Evolutionary conservation across 1,284 basidiomycete species (phyloP).

Genomic region (Ganoderma multipileum): DNA sequence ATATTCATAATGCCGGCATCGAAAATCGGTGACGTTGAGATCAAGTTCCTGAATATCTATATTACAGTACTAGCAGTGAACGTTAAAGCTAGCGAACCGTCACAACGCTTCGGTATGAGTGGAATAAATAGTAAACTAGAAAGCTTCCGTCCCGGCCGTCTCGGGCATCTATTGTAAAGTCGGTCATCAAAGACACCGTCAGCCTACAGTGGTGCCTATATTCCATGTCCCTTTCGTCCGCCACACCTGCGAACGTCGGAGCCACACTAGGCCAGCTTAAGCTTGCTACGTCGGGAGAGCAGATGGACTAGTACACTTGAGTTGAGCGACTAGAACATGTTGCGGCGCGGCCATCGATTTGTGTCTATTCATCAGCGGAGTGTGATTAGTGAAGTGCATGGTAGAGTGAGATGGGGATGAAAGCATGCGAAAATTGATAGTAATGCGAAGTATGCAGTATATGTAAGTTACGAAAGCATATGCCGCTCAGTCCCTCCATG

Average conservation of each 20-base stretch:
- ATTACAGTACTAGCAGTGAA: background rate
- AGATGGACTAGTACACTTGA: background rate
- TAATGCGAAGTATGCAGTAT: background rate
- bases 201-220: background rate
- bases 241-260: background rate
- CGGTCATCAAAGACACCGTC: background rate
- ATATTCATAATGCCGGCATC: background rate
- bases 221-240: background rate
- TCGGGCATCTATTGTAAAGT: background rate
- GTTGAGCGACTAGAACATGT: background rate
- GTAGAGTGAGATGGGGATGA: background rate
- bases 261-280: no score
- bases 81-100: background rate
- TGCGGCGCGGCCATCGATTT: background rate
- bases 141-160: background rate
- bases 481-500: background rate
- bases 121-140: background rate
- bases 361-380: slow-evolving; percentile 10
- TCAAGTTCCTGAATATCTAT: background rate
- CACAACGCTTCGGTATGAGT: background rate
- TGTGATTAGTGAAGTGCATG: background rate
- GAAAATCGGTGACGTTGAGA: background rate
- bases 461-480: background rate
- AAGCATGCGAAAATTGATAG: background rate
- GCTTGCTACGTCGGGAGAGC: background rate